Evolutionary conservation across 2,329 filamentous ascomycete species (phyloP).

Genomic region (Ophiostoma sp.): DNA sequence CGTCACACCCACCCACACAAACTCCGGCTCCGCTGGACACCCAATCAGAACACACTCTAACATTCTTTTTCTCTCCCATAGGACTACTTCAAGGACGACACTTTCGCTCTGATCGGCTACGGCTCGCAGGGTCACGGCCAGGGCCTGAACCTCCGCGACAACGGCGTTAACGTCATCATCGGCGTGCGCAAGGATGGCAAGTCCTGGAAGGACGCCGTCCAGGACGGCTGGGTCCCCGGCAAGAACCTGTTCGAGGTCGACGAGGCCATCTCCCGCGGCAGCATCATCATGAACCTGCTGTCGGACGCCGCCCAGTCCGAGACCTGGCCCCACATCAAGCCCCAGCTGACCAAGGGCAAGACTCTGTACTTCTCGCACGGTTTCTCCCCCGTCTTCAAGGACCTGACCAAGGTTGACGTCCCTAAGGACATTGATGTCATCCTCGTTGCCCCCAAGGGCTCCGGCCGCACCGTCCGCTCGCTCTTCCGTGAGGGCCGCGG

Average conservation of each 20-base stretch:
- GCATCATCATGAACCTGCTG: conserved; percentile 99
- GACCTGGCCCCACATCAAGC: conserved; percentile 98
- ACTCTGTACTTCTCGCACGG: conserved; percentile 99
- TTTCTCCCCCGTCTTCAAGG: conserved; percentile 99
- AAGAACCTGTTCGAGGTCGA: conserved; percentile 99
- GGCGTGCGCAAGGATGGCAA: conserved; percentile 98
- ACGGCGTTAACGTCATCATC: conserved; percentile 98
- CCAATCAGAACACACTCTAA: background rate
- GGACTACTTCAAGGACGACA: conserved; percentile 99
- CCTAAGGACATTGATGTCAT: conserved; percentile 97
- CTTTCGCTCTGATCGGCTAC: conserved; percentile 97
- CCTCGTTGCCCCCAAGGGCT: conserved; percentile 98
- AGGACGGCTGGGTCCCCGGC: conserved; percentile 97
- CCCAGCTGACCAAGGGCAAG: conserved; percentile 98
- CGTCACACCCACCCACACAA: background rate
- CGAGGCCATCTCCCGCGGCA: conserved; percentile 89
- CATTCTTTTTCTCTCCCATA: conserved; percentile 40
- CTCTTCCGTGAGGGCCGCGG: conserved; percentile 99
- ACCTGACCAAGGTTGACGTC: conserved; percentile 97
- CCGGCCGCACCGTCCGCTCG: conserved; percentile 95
- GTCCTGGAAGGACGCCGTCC: conserved; percentile 95
- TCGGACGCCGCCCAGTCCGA: conserved; percentile 96
- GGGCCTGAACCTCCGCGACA: conserved; percentile 99
- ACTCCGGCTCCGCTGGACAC: background rate
- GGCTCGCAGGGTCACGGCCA: conserved; percentile 97